These are phyloP conservation scores for Sporothrix luriei DNA, from an alignment of 2,329 filamentous ascomycete species.

Conservation along the genomic window DNA sequence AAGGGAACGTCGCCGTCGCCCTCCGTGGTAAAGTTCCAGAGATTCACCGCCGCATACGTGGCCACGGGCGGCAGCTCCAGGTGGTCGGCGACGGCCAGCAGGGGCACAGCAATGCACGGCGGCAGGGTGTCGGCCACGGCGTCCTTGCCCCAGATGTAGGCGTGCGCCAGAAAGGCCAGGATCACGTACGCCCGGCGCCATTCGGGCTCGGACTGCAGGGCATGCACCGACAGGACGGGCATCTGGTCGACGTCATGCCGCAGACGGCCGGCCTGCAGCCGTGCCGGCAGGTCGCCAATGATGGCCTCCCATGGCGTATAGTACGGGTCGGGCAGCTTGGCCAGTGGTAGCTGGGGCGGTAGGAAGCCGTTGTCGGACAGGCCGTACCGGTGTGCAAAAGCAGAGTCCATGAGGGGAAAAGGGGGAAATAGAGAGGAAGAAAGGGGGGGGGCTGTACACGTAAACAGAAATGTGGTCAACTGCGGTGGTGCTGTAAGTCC, in stretches of 20 bases:
- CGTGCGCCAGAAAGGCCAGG: constrained; percentile 77
- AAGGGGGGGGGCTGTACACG: not conserved
- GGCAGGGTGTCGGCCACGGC: constrained; percentile 48
- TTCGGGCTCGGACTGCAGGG: constrained; percentile 66
- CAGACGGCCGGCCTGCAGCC: constrained; percentile 67
- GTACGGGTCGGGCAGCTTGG: constrained; percentile 66
- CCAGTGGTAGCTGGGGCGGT: constrained; percentile 68
- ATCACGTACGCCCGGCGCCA: constrained; percentile 82
- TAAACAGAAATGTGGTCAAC: not conserved
- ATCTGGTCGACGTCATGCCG: constrained; percentile 65
- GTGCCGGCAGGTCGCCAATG: constrained; percentile 64
- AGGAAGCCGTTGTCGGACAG: constrained; percentile 71
- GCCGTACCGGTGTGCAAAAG: constrained; percentile 35
- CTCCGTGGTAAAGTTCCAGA: constrained; percentile 76
- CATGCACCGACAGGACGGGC: constrained; percentile 68
- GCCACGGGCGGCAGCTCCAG: constrained; percentile 84
- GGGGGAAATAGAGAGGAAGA: not conserved
- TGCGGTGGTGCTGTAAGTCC: not conserved
- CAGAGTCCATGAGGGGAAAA: constrained; percentile 14
- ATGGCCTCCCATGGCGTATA: constrained; percentile 80
- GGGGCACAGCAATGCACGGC: constrained; percentile 73
- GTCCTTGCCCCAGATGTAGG: constrained; percentile 86
- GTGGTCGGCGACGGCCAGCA: constrained; percentile 69
- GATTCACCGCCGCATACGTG: constrained; percentile 82
- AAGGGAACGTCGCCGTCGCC: constrained; percentile 39